These are phyloP conservation scores for Dactylellina drechsleri DNA, from an alignment of 2,329 filamentous ascomycete genomes.

Conservation along the genomic window DNA sequence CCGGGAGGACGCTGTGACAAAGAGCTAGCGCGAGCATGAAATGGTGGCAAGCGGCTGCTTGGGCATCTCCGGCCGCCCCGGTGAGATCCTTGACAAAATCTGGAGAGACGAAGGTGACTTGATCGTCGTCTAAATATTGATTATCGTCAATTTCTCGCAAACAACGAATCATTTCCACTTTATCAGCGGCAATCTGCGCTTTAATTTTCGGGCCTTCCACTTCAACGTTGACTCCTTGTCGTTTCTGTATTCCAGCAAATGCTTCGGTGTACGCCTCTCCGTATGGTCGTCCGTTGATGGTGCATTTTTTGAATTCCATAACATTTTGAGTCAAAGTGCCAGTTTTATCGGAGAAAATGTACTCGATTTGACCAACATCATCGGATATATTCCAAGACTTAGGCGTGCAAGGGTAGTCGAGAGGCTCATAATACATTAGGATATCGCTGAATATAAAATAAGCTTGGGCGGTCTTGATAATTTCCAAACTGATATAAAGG, in stretches of 20 bases:
- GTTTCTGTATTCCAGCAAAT: conserved; percentile 93
- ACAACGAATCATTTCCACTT: conserved; percentile 75
- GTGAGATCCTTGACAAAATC: conserved; percentile 85
- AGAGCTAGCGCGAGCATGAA: conserved; percentile 96
- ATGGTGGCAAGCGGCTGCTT: conserved; percentile 79
- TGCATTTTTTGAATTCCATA: conserved; percentile 99
- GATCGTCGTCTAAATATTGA: conserved; percentile 87
- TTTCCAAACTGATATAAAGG: conserved; percentile 95
- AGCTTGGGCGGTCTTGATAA: conserved; percentile 90
- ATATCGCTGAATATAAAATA: conserved; percentile 97
- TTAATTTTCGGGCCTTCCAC: conserved; percentile 77
- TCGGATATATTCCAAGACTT: conserved; percentile 99
- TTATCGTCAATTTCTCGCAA: conserved; percentile 85
- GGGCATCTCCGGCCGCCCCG: conserved; percentile 78
- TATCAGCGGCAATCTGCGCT: conserved; percentile 81
- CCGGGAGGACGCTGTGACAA: conserved; percentile 96
- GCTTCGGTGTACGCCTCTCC: conserved; percentile 98
- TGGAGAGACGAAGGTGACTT: conserved; percentile 90
- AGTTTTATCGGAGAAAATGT: conserved; percentile 97
- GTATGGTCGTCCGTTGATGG: conserved; percentile 94
- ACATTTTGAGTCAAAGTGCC: conserved; percentile 90
- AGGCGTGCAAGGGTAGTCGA: conserved; percentile 94
- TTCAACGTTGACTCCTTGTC: conserved; percentile 86
- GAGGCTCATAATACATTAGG: conserved; percentile 94
- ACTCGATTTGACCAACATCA: conserved; percentile 96